Base-by-base conservation (phyloP, 768 basidiomycete genomes). In the Crucibulum laeve region DNA sequence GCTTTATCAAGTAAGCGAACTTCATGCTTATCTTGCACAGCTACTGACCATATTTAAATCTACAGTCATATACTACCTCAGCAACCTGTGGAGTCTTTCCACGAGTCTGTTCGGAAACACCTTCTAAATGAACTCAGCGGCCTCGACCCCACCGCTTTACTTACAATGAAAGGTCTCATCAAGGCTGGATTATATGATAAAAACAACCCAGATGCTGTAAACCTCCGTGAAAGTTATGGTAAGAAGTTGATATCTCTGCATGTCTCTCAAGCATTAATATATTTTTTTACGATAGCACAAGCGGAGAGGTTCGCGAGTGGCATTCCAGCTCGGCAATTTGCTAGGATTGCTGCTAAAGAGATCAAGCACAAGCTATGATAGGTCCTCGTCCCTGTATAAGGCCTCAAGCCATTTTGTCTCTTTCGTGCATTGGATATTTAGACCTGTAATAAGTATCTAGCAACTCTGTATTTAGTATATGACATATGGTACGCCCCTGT, bases 161-260 rank as follows among this genome's bases (percentile, higher is more conserved):
- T 84, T 10, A 56, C 59, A 3, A 70, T 78, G 25, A 82, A 79
- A 57, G 60, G 59, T 13, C 71, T 85, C 18, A 70, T 86, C 28
- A 71, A 67, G 41, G 65, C 68, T 5, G 82, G 77, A 13, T 47
- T 82, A 48, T 65, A 74, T 28, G 84, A 84, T 52, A 80, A 75
- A 58, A 82, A 82, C 36, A 63, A 79, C 42, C 74, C 78, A 2
- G 80, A 87, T 55, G 76, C 75, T 3, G 76, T 77, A 8, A 83
- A 83, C 51, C 65, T 85, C 11, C 70, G 84, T 36, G 84, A 87
- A 60, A 82, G 79, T 42, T 84, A 84, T 54, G 71, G 73, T 73
- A 35, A 35, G 67, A 51, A 38, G n/a, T n/a, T n/a, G 13, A 5
- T 18, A 45, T 17, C 23, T 13, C 22, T 32, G 42, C 19, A n/a